A percentile compares a stretch with the other conserved stretches of the same genome.
Conservation (phyloP, 345 rosid species). For the Adansonia digitata region DNA sequence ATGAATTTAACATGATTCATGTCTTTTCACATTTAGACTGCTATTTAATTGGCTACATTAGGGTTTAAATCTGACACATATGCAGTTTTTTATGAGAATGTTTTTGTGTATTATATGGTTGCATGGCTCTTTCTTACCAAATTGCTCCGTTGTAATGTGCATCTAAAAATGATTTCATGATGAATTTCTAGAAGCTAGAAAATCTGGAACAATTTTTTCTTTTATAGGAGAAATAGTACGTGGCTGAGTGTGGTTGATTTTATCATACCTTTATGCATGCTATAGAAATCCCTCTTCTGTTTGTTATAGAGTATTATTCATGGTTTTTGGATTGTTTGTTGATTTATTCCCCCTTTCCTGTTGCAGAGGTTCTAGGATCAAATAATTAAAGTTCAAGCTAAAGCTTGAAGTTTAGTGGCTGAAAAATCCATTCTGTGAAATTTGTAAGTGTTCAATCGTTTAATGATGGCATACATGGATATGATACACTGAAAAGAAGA, state of each 20-base stretch:
- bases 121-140: not conserved
- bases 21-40: not conserved
- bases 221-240: not conserved
- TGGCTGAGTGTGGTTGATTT: not conserved
- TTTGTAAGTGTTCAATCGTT: not conserved
- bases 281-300: not conserved
- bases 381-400: not conserved
- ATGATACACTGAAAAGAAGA: not conserved
- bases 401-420: slow-evolving; percentile 2
- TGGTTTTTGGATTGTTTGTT: not conserved
- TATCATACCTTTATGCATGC: not conserved
- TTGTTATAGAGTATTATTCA: not conserved
- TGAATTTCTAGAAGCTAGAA: not conserved
- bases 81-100: not conserved
- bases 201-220: not conserved
- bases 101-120: not conserved
- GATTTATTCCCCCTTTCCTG: not conserved
- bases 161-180: not conserved
- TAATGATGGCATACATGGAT: not conserved
- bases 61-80: not conserved
- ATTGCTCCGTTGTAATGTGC: not conserved
- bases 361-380: not conserved
- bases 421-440: not conserved
- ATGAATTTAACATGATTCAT: not conserved
- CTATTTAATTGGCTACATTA: not conserved